These are phyloP conservation scores for Didymella exigua DNA, from an alignment of 2,329 filamentous ascomycete genomes.

Conservation along the genomic window DNA sequence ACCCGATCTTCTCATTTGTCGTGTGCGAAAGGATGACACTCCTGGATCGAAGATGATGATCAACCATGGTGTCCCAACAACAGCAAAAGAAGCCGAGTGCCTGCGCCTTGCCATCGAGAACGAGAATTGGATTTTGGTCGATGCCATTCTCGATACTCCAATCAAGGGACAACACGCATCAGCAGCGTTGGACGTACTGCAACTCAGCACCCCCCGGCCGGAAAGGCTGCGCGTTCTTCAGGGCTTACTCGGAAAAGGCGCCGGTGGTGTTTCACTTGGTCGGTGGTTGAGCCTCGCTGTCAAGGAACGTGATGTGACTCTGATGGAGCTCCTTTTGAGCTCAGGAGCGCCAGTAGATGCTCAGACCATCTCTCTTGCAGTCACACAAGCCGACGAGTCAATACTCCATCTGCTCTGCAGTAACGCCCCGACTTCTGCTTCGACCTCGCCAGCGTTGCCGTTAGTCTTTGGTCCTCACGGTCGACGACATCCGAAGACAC, in stretches of 20 bases:
- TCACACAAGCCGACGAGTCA: conserved; percentile 34
- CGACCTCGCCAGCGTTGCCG: conserved; percentile 36
- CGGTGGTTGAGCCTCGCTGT: conserved; percentile 37
- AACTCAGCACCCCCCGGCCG: conserved; percentile 22
- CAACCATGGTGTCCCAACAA: conserved; percentile 33
- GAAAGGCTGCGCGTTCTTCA: conserved; percentile 37
- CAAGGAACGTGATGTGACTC: conserved; percentile 35
- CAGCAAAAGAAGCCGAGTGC: conserved; percentile 39
- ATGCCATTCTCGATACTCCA: conserved; percentile 32
- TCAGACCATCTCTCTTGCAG: conserved; percentile 23
- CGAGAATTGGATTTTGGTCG: conserved; percentile 37
- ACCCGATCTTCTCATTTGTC: conserved; percentile 36
- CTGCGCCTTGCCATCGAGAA: conserved; percentile 34
- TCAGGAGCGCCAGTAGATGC: conserved; percentile 34
- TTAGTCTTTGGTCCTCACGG: conserved; percentile 36
- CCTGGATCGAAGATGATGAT: conserved; percentile 41
- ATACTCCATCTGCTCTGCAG: conserved; percentile 36
- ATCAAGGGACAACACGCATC: conserved; percentile 39
- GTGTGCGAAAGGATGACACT: conserved; percentile 37
- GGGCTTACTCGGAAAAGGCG: conserved; percentile 36
- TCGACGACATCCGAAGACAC: conserved; percentile 27
- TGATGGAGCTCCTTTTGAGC: conserved; percentile 38
- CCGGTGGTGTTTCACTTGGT: conserved; percentile 33
- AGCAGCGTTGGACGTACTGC: conserved; percentile 31
- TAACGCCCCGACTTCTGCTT: conserved; percentile 23